phyloP scores from a whole-genome alignment of 2,329 filamentous ascomycete species.

The Knoxdaviesia proteae region DNA sequence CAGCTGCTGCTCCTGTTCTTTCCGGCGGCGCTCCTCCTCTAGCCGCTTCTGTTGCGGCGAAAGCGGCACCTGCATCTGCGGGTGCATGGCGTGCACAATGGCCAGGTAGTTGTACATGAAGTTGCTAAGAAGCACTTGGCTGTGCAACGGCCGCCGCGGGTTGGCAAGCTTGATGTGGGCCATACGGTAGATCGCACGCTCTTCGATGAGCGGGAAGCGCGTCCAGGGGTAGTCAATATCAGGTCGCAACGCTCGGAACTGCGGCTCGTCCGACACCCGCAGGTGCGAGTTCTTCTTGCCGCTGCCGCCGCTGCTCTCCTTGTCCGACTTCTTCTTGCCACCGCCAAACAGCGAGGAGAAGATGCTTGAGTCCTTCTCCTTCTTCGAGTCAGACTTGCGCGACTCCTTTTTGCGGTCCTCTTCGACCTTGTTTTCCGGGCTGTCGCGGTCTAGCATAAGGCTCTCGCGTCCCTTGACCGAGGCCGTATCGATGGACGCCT shows the following conservation, averaged over 20 bases:
- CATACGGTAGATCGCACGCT: constrained; percentile 95
- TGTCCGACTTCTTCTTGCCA: constrained; percentile 68
- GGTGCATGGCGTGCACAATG: constrained; percentile 97
- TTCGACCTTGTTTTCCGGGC: constrained; percentile 47
- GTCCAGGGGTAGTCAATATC: constrained; percentile 96
- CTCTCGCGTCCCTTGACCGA: constrained; percentile 56
- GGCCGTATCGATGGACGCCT: constrained; percentile 61
- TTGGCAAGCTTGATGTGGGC: constrained; percentile 99
- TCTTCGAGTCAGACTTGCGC: constrained; percentile 61
- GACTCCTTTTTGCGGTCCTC: constrained; percentile 73
- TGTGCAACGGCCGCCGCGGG: constrained; percentile 73
- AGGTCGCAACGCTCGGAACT: constrained; percentile 50
- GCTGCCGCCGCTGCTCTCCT: constrained; percentile 35
- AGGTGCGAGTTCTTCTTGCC: constrained; percentile 58
- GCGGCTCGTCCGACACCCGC: constrained; percentile 60
- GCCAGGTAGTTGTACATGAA: constrained; percentile 99
- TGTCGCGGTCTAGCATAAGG: constrained; percentile 62
- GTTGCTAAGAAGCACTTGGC: constrained; percentile 89
- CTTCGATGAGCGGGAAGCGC: constrained; percentile 82
- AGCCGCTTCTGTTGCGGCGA: constrained; percentile 52
- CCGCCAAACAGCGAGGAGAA: constrained; percentile 87
- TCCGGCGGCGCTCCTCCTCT: constrained; percentile 31
- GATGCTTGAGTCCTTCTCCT: constrained; percentile 83
- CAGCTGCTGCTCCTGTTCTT: constrained; percentile 28
- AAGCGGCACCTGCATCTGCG: constrained; percentile 76